These are phyloP conservation scores for Colletotrichum godetiae DNA, from an alignment of 2,329 filamentous ascomycete species.

Conservation along the genomic window DNA sequence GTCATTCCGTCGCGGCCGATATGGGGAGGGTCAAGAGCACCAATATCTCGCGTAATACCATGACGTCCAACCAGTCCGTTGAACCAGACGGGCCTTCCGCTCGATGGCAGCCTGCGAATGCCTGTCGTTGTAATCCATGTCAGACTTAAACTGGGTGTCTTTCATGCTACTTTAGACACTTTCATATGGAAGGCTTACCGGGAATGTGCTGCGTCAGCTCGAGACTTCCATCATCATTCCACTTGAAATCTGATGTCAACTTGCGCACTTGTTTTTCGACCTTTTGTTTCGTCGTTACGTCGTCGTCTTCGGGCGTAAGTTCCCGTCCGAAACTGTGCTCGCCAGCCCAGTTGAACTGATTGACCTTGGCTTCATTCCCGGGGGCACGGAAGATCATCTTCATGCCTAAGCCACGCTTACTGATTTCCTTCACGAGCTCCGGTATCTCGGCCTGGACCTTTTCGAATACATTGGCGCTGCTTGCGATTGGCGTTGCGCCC, in stretches of 20 bases:
- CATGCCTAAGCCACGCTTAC: conserved; percentile 36
- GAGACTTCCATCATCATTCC: conserved; percentile 31
- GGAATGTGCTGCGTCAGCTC: conserved; percentile 37
- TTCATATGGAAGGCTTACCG: background rate
- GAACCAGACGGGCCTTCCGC: conserved; percentile 33
- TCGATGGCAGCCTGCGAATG: conserved; percentile 25
- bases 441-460: conserved; percentile 34
- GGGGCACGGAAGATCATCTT: conserved; percentile 38
- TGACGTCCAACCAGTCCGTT: conserved; percentile 35
- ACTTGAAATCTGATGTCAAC: conserved; percentile 33
- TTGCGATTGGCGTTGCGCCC: conserved; percentile 34
- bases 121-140: background rate
- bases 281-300: conserved; percentile 19
- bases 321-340: conserved; percentile 43
- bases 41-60: conserved; percentile 36
- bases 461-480: conserved; percentile 31
- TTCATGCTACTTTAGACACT: too few relatives aligned
- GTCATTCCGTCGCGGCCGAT: conserved; percentile 37
- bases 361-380: conserved; percentile 34
- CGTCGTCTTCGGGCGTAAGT: conserved; percentile 39
- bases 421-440: conserved; percentile 34
- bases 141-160: background rate
- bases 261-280: conserved; percentile 34
- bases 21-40: conserved; percentile 35
- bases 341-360: conserved; percentile 36